These are phyloP conservation scores for Suaeda aralocaspica DNA, from an alignment of 148 eudicot species.

Conservation along the genomic window DNA sequence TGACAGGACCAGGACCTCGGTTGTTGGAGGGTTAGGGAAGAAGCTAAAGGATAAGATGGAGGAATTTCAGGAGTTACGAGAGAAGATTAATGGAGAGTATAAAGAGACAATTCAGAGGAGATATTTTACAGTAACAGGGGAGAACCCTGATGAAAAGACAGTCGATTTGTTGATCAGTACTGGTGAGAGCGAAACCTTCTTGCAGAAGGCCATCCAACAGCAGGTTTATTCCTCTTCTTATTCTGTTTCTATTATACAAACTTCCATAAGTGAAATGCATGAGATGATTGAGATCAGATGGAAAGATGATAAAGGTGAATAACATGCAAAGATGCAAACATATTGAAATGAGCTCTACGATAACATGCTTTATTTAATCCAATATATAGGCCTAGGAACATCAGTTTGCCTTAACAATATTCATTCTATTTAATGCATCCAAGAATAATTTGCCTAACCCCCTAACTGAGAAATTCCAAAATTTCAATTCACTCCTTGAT, in stretches of 20 bases:
- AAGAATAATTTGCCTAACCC: too few species aligned
- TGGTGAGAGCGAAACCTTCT: slow-evolving; percentile 79
- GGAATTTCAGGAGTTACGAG: slow-evolving; percentile 57
- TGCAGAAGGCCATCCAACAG: slow-evolving; percentile 80
- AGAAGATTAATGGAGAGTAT: slow-evolving; percentile 52
- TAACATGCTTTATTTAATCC: too few species aligned
- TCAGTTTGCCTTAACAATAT: too few species aligned
- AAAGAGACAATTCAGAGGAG: slow-evolving; percentile 76
- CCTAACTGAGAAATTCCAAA: too few species aligned
- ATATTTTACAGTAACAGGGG: slow-evolving; percentile 85
- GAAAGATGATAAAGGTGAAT: too few species aligned
- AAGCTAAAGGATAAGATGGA: slow-evolving; percentile 70
- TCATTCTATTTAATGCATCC: too few species aligned
- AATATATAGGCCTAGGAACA: too few species aligned
- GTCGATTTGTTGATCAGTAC: slow-evolving; percentile 66
- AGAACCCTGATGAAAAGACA: slow-evolving; percentile 60
- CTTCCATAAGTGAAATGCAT: neutral
- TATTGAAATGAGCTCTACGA: too few species aligned
- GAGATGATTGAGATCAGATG: too few species aligned
- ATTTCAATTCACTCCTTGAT: too few species aligned
- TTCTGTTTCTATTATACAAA: neutral
- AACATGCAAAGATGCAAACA: too few species aligned
- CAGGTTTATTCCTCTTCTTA: slow-evolving; percentile 38
- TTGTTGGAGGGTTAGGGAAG: slow-evolving; percentile 68
- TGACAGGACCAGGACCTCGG: slow-evolving; percentile 68